These are phyloP conservation scores for Bretziella fagacearum DNA, from an alignment of 2,329 filamentous ascomycete genomes.

Conservation along the genomic window DNA sequence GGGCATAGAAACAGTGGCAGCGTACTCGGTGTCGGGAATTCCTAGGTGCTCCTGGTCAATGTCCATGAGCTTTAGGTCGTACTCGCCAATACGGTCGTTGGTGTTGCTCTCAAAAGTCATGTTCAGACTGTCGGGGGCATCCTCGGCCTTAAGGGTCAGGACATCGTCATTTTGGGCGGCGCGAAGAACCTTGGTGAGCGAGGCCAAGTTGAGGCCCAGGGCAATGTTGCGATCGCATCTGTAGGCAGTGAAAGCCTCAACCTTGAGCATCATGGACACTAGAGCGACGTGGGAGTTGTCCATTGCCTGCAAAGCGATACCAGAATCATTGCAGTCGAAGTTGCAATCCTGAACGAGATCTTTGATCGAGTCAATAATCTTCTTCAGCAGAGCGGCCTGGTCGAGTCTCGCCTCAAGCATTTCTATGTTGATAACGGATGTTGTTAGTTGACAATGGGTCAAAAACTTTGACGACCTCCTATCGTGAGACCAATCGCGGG, in stretches of 20 bases:
- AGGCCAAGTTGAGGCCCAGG: constrained; percentile 90
- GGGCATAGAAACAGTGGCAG: constrained; percentile 79
- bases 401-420: constrained; percentile 97
- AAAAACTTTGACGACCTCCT: background rate
- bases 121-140: constrained; percentile 89
- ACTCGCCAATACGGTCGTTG: constrained; percentile 88
- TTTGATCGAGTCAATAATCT: constrained; percentile 98
- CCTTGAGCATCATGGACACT: constrained; percentile 96
- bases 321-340: constrained; percentile 99
- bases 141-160: constrained; percentile 91
- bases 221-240: constrained; percentile 98
- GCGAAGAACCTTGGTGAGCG: constrained; percentile 91
- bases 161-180: constrained; percentile 86
- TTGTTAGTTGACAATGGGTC: constrained; percentile 5
- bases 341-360: constrained; percentile 99
- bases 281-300: constrained; percentile 99
- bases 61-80: constrained; percentile 99
- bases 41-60: constrained; percentile 99
- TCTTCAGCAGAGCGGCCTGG: constrained; percentile 87
- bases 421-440: constrained; percentile 20
- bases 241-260: constrained; percentile 85
- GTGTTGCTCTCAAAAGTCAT: constrained; percentile 82
- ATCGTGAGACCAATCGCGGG: too few relatives aligned
- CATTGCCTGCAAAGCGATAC: constrained; percentile 97
- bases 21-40: constrained; percentile 97